phyloP scores from a whole-genome alignment of 306 rosid genomes.

The Rosa persica region DNA sequence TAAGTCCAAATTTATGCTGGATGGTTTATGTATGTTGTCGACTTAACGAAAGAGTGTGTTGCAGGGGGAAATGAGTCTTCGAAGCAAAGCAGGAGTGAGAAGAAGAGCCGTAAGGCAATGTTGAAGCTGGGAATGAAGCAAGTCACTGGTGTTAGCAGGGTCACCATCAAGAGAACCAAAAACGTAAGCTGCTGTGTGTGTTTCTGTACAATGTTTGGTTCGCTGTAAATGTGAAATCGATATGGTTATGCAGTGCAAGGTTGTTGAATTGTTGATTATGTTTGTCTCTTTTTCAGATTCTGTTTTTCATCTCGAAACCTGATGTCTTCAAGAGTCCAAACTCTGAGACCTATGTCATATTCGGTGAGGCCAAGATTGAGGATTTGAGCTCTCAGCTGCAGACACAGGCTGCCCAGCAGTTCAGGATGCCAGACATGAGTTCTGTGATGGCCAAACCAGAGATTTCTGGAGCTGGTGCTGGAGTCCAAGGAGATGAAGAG shows the following conservation, averaged over 20 bases:
- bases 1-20: neutral
- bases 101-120: conserved; percentile 97
- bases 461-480: conserved; percentile 44
- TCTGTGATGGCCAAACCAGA: conserved; percentile 62
- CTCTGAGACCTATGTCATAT: conserved; percentile 76
- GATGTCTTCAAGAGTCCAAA: conserved; percentile 93
- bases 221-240: neutral
- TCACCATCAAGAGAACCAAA: conserved; percentile 87
- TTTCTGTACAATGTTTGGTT: neutral
- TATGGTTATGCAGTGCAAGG: neutral
- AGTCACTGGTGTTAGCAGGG: conserved; percentile 83
- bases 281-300: conserved; percentile 41
- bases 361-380: conserved; percentile 88
- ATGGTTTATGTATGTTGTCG: neutral
- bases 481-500: conserved; percentile 54
- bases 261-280: neutral
- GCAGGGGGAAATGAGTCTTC: conserved; percentile 68
- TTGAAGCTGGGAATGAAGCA: conserved; percentile 92
- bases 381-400: conserved; percentile 89
- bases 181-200: conserved; percentile 40
- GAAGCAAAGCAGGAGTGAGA: conserved; percentile 97
- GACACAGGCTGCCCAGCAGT: conserved; percentile 90
- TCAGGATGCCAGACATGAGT: conserved; percentile 80
- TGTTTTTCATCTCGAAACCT: conserved; percentile 85
- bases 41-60: conserved; percentile 23